Evolutionary conservation across 2,329 filamentous ascomycete genomes (phyloP).

Genomic region (Trichoderma sp.): DNA sequence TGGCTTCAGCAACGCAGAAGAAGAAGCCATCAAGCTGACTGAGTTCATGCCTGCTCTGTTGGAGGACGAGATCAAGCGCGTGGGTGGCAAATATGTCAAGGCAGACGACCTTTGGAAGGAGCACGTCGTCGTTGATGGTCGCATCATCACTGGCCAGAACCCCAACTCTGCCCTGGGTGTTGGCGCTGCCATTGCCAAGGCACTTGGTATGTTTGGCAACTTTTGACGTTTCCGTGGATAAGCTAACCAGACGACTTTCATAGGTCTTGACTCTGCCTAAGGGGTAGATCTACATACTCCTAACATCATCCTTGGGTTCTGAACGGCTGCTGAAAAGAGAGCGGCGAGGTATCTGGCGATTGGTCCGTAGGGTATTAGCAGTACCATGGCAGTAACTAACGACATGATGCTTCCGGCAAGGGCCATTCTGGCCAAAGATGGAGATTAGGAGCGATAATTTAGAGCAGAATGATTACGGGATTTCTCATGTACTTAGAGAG

Average conservation of each 20-base stretch:
- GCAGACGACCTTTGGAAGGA: constrained; percentile 47
- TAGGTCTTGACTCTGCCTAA: background rate
- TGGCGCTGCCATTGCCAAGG: constrained; percentile 38
- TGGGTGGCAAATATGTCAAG: constrained; percentile 54
- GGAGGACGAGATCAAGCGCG: constrained; percentile 48
- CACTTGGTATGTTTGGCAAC: background rate
- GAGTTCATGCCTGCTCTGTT: constrained; percentile 35
- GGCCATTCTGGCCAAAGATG: background rate
- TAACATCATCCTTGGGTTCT: background rate
- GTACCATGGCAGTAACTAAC: background rate
- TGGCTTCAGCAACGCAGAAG: constrained; percentile 62
- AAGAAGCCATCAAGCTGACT: constrained; percentile 31
- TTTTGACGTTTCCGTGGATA: background rate
- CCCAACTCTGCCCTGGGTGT: constrained; percentile 47
- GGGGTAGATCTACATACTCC: background rate
- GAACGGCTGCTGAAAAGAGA: background rate
- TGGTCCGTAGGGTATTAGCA: background rate
- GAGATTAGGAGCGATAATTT: background rate
- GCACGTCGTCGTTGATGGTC: constrained; percentile 48
- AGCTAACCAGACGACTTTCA: background rate
- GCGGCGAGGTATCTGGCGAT: background rate
- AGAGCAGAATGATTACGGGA: background rate
- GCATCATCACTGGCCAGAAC: constrained; percentile 54
- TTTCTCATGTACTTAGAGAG: background rate
- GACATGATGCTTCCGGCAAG: background rate